These are phyloP conservation scores for Trametes sp. DNA, from an alignment of 1,284 basidiomycete genomes.

Conservation along the genomic window DNA sequence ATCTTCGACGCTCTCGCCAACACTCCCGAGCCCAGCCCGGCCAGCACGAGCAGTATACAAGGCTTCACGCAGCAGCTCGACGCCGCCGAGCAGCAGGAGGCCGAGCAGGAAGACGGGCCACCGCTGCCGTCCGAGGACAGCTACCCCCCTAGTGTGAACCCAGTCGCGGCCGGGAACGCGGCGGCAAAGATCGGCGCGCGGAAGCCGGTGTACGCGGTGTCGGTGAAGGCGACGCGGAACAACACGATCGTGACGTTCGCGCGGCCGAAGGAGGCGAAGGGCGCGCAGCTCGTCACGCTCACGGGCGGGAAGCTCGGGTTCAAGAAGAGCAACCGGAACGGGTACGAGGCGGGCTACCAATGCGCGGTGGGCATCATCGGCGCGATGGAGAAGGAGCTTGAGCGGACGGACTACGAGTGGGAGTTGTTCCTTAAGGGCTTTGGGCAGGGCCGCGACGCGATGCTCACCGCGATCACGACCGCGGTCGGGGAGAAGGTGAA, in stretches of 20 bases:
- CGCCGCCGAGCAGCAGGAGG: background rate
- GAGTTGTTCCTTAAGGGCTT: conserved; percentile 82
- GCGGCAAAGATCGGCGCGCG: background rate
- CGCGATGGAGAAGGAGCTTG: conserved; percentile 54
- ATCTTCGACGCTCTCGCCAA: conserved; percentile 5
- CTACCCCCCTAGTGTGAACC: conserved; percentile 25
- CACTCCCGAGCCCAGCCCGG: background rate
- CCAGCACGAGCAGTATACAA: background rate
- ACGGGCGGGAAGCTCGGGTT: conserved; percentile 79
- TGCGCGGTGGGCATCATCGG: conserved; percentile 80
- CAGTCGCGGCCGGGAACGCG: conserved; percentile 7
- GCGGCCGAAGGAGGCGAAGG: conserved; percentile 43
- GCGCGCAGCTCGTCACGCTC: conserved; percentile 57
- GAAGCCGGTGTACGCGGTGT: conserved; percentile 38
- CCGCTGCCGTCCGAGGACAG: conserved; percentile 43
- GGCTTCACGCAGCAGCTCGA: background rate
- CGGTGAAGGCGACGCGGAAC: conserved; percentile 51
- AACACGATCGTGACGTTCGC: conserved; percentile 79
- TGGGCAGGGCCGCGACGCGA: conserved; percentile 84
- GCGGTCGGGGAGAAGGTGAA: conserved; percentile 76
- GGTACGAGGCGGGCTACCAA: conserved; percentile 90
- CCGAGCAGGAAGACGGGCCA: conserved; percentile 26
- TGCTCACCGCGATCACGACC: conserved; percentile 76
- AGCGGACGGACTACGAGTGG: conserved; percentile 51
- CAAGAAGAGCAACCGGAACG: conserved; percentile 76